These are phyloP conservation scores for Erysimum cheiri DNA, from an alignment of 441 rosid genomes.

Conservation along the genomic window DNA sequence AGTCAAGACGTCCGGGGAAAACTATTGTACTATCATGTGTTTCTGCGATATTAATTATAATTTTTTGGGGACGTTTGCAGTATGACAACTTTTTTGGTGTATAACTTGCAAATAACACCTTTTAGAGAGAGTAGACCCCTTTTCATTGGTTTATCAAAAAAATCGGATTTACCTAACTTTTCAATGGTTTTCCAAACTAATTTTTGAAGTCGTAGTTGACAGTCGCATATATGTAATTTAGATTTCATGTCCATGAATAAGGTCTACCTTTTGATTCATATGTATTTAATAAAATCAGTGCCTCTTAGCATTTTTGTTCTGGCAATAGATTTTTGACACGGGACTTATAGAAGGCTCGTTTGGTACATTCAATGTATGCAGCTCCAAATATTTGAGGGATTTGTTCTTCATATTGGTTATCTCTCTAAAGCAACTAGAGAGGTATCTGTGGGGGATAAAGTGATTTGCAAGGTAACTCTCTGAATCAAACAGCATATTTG, in stretches of 20 bases:
- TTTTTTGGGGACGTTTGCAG: no score
- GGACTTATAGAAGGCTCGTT: constrained; percentile 80
- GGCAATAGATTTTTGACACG: constrained; percentile 81
- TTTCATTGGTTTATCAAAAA: no score
- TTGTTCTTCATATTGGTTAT: constrained; percentile 88
- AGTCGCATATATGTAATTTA: not conserved
- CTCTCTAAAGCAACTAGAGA: constrained; percentile 52
- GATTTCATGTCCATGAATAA: constrained; percentile 7
- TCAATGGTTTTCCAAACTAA: constrained; percentile 1
- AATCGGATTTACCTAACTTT: no score
- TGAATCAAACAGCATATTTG: constrained; percentile 13
- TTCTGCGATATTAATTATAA: no score
- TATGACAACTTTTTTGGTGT: no score
- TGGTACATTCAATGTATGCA: constrained; percentile 79
- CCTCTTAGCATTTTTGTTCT: constrained; percentile 40
- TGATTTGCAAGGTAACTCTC: constrained; percentile 73
- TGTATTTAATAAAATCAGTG: not conserved
- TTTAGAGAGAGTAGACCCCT: no score
- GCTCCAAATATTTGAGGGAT: constrained; percentile 93
- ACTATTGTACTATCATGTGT: not conserved
- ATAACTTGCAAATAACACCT: no score
- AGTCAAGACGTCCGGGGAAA: not conserved
- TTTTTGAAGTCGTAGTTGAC: not conserved
- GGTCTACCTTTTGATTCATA: not conserved
- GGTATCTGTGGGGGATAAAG: constrained; percentile 74